Percentiles rank a stretch among this genome's conserved stretches.
Evolutionary conservation across 2,329 filamentous ascomycete species (phyloP).

Genomic region (Cylindrodendrum hubeiense): DNA sequence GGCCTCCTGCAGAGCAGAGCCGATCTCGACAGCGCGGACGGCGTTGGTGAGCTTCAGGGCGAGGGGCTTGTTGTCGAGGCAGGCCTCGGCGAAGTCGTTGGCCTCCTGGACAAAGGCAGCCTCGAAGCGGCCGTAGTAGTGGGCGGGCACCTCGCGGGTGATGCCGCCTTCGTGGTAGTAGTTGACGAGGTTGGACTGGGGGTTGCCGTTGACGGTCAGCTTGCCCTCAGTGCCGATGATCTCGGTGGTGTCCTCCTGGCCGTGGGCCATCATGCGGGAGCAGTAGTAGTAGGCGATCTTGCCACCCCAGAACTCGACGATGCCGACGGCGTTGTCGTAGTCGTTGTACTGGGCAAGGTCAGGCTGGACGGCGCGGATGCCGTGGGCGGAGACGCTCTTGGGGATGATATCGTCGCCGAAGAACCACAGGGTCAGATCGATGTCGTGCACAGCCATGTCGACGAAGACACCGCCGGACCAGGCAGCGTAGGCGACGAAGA

Average conservation of each 20-base stretch:
- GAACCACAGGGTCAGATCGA: conserved; percentile 53
- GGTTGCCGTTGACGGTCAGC: conserved; percentile 70
- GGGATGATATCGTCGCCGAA: conserved; percentile 45
- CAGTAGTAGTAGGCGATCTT: conserved; percentile 75
- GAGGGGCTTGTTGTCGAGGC: conserved; percentile 56
- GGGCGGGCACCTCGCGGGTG: conserved; percentile 66
- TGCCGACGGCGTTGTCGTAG: conserved; percentile 56
- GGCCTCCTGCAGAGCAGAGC: conserved; percentile 24
- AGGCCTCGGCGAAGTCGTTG: conserved; percentile 69
- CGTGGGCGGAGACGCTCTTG: conserved; percentile 44
- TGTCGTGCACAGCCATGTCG: conserved; percentile 77
- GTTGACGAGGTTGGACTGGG: conserved; percentile 65
- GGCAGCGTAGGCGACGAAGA: conserved; percentile 75
- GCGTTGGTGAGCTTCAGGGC: conserved; percentile 46
- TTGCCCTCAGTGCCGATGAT: conserved; percentile 77
- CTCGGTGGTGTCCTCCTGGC: conserved; percentile 76
- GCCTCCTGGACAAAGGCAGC: conserved; percentile 72
- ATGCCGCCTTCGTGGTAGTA: conserved; percentile 61
- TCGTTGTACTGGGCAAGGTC: conserved; percentile 45
- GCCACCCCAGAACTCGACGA: conserved; percentile 74
- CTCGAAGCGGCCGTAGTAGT: conserved; percentile 73
- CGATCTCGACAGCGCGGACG: conserved; percentile 26
- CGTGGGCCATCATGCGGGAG: conserved; percentile 75
- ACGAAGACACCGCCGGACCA: conserved; percentile 76
- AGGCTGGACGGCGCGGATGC: conserved; percentile 45